Evolutionary conservation across 2,329 filamentous ascomycete genomes (phyloP).

Genomic region (Colletotrichum viniferum): DNA sequence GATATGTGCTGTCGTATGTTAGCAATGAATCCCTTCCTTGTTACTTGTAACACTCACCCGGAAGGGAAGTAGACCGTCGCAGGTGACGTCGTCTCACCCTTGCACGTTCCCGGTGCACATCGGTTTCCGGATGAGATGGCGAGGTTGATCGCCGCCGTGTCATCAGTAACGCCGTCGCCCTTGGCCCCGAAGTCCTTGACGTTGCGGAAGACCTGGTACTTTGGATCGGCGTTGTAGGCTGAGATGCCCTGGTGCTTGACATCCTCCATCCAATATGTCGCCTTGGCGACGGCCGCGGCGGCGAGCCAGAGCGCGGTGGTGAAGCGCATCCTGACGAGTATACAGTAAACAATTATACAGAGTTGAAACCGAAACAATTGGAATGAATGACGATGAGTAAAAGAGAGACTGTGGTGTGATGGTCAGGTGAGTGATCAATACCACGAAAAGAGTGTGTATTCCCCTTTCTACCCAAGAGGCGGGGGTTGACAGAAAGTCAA

Average conservation of each 20-base stretch:
- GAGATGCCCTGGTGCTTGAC: conserved; percentile 51
- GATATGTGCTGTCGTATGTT: conserved; percentile 57
- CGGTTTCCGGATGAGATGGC: conserved; percentile 43
- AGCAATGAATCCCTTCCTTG: neutral
- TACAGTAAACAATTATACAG: neutral
- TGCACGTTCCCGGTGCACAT: conserved; percentile 38
- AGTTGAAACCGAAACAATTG: neutral
- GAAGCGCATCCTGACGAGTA: conserved; percentile 14
- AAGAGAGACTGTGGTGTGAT: neutral
- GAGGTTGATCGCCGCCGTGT: conserved; percentile 38
- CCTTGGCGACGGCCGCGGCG: conserved; percentile 20
- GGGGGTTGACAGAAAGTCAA: neutral
- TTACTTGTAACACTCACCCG: conserved; percentile 27
- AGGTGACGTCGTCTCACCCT: conserved; percentile 42
- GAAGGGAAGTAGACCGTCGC: conserved; percentile 42
- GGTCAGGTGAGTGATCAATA: neutral
- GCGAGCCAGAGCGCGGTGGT: conserved; percentile 14
- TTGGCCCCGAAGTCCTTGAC: conserved; percentile 49
- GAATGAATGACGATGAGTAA: neutral
- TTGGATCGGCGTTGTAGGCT: conserved; percentile 46
- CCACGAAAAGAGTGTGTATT: neutral
- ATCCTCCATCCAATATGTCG: conserved; percentile 46
- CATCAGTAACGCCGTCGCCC: conserved; percentile 40
- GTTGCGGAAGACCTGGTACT: conserved; percentile 51
- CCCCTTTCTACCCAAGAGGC: neutral